These are phyloP conservation scores for Entophlyctis luteolus DNA, from an alignment of 192 early-diverging fungal genomes.

Conservation along the genomic window DNA sequence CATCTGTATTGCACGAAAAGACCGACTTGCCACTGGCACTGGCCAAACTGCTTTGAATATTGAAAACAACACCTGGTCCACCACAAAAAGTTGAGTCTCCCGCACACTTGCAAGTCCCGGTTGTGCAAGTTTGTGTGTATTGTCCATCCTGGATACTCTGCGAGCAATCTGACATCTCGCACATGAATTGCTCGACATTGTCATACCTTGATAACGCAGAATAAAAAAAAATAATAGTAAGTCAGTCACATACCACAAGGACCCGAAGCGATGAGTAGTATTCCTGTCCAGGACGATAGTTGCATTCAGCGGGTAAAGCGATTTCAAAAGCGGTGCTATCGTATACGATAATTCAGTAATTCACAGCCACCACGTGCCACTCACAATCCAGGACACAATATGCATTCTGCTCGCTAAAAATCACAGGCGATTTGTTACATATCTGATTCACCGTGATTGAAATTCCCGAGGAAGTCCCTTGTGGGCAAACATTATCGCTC, in stretches of 20 bases:
- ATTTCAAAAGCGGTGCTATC: slow-evolving; percentile 23
- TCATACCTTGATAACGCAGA: slow-evolving; percentile 43
- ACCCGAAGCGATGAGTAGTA: neutral
- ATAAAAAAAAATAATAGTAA: neutral
- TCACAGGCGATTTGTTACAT: slow-evolving; percentile 49
- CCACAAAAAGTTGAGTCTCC: slow-evolving; percentile 49
- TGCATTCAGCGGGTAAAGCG: slow-evolving; percentile 38
- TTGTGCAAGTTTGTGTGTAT: slow-evolving; percentile 35
- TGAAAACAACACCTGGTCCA: slow-evolving; percentile 34
- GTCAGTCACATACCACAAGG: too few relatives aligned
- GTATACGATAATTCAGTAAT: too few relatives aligned
- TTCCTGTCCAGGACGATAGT: slow-evolving; percentile 18
- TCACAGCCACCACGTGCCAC: too few relatives aligned
- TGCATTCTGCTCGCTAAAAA: slow-evolving; percentile 37
- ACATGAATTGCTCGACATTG: slow-evolving; percentile 46
- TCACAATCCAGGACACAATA: slow-evolving; percentile 40
- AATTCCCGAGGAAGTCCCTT: slow-evolving; percentile 25
- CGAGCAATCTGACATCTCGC: slow-evolving; percentile 37
- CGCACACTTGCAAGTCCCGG: slow-evolving; percentile 41
- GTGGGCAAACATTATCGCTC: slow-evolving; percentile 41
- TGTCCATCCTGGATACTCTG: slow-evolving; percentile 19
- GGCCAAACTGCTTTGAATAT: slow-evolving; percentile 33
- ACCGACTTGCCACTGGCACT: slow-evolving; percentile 35
- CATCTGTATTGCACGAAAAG: slow-evolving; percentile 42
- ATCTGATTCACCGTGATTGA: slow-evolving; percentile 24